Evolutionary conservation across 176 grass and related monocot species (phyloP), one percentile per base, ranked within the genome.

Genomic region (Alloteropsis semialata): DNA sequence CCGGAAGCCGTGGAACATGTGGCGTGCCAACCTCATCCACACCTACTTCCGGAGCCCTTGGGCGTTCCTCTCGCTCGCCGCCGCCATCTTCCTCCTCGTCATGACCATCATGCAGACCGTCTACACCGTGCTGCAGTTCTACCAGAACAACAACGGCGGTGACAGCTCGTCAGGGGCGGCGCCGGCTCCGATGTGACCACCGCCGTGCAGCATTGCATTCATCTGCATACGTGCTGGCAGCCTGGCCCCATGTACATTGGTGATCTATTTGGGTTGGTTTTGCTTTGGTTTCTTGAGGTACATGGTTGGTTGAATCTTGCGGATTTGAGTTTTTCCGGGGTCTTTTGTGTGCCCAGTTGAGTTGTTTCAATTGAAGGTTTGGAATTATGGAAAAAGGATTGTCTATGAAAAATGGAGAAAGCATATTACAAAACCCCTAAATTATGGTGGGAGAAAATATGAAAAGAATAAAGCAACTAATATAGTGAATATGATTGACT

Each of bases 31-130:
- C 82, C 89, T 97, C n/a, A 69, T 94, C 48, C 89, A 94, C 78
- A 97, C 94, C 34, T 97, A 97, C 81, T 97, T 97, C 82, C 66
- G 85, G 77, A 94, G 91, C 78, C 91, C 94, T 0, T 97, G 91
- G 94, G 94, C 94, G 8, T 86, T 97, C 78, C 59, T 94, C 4
- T 94, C 91, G 3, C 91, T 97, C 3, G 74, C 75, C 7, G 91
- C 91, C 15, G 89, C 91, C 3, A 44, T 97, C n/a, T 91, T 97
- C 49, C 89, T 93, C 32, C 84, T 93, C 19, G 81, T 46, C 50
- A 85, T 93, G 86, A 93, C 89, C 18, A 1, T 97, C 62, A 32
- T 88, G 77, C 94, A 97, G 67, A 97, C 94, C 1, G 80, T 97
- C 34, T 97, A 97, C 53, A 88, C 81, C 32, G 84, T 93, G 32